A percentile compares a stretch with the other conserved stretches of the same genome.
Evolutionary conservation across 331 rosid species (phyloP).

Genomic region (Stylosanthes scabra): DNA sequence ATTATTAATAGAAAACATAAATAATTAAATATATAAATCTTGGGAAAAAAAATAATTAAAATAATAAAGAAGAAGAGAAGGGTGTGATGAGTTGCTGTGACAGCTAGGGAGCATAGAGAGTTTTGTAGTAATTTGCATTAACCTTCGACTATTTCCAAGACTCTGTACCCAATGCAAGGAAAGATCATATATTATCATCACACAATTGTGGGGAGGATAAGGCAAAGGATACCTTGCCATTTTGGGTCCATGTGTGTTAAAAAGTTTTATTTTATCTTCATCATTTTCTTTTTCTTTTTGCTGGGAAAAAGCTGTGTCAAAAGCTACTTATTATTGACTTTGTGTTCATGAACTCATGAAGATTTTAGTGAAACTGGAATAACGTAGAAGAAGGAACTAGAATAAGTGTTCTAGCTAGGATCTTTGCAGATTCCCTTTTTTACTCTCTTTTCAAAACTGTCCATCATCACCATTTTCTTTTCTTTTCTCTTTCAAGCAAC

Average conservation of each 20-base stretch:
- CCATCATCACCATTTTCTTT: not conserved
- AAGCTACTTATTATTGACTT: slow-evolving; percentile 43
- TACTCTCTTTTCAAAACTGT: not conserved
- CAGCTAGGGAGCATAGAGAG: slow-evolving; percentile 34
- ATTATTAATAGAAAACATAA: too few species aligned
- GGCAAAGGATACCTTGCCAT: slow-evolving; percentile 31
- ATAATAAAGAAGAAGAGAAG: too few species aligned
- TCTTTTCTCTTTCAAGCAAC: not conserved
- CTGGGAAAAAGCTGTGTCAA: not conserved
- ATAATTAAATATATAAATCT: too few species aligned
- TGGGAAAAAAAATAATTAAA: too few species aligned
- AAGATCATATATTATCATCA: not conserved
- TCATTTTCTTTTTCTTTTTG: not conserved
- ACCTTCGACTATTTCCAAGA: slow-evolving; percentile 45
- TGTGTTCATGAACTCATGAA: slow-evolving; percentile 38
- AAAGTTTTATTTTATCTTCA: slow-evolving; percentile 23
- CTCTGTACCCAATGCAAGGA: not conserved
- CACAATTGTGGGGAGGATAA: slow-evolving; percentile 13
- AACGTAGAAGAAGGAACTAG: not conserved
- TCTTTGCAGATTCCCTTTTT: not conserved
- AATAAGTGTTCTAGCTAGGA: not conserved
- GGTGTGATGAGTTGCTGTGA: not conserved
- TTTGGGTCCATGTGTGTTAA: slow-evolving; percentile 4
- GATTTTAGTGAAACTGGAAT: slow-evolving; percentile 9
- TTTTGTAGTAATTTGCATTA: slow-evolving; percentile 31